Evolutionary conservation across 176 grass and related monocot genomes (phyloP).

Genomic region (Zoysia pacifica): DNA sequence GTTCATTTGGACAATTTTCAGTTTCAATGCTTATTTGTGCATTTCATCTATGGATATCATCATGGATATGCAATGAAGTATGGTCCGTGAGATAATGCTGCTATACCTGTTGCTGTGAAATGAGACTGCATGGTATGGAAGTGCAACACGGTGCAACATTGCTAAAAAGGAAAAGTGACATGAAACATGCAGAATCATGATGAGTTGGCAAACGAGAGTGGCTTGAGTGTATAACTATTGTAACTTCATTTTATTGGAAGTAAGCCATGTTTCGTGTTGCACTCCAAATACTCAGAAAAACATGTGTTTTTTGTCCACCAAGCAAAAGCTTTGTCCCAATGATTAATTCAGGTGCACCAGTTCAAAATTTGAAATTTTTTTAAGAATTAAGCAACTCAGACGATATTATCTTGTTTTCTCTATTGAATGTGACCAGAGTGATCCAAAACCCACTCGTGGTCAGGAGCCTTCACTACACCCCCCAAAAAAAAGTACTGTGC

Average conservation of each 20-base stretch:
- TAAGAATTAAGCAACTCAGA: background rate
- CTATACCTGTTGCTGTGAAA: conserved; percentile 12
- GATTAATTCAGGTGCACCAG: background rate
- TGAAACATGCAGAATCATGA: conserved; percentile 2
- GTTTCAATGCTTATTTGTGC: background rate
- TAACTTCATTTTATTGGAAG: conserved; percentile 8
- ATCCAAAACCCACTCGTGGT: conserved; percentile 13
- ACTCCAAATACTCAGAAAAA: conserved; percentile 20
- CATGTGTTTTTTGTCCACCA: background rate
- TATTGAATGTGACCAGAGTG: background rate
- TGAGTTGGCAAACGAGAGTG: background rate
- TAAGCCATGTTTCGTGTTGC: background rate
- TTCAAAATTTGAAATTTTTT: background rate
- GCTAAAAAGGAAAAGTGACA: background rate
- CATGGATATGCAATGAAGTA: background rate
- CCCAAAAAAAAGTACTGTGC: background rate
- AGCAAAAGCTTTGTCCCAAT: background rate
- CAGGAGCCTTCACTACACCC: background rate
- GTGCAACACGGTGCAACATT: conserved; percentile 3
- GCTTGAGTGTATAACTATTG: background rate
- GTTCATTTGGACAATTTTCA: conserved; percentile 20
- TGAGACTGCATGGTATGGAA: background rate
- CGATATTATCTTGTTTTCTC: conserved; percentile 20
- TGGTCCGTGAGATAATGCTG: background rate
- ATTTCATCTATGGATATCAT: background rate